Conservation (phyloP, 257 asterid genomes). For the Nicotiana tomentosiformis region DNA sequence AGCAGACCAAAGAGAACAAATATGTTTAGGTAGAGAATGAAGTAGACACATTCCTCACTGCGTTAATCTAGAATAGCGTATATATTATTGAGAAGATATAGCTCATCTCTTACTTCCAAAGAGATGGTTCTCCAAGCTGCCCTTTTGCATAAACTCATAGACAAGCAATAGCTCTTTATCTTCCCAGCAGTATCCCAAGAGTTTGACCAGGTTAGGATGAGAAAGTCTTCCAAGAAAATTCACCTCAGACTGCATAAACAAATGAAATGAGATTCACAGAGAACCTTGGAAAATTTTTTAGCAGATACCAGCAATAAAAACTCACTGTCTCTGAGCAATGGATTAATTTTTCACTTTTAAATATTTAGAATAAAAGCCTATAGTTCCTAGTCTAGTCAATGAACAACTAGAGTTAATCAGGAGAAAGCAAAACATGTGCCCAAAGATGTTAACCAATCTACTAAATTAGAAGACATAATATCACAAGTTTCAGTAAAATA, state of each 20-base stretch:
- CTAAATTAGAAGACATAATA: not conserved
- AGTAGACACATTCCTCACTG: not conserved
- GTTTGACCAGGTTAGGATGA: slow-evolving; percentile 79
- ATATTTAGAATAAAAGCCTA: not conserved
- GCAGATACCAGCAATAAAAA: not conserved
- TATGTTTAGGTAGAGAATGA: not conserved
- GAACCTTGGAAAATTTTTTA: not conserved
- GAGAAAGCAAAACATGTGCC: not conserved
- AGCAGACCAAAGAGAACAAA: slow-evolving; percentile 5
- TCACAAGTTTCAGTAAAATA: not conserved
- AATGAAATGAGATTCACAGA: slow-evolving; percentile 5
- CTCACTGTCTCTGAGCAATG: not conserved
- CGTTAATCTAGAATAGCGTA: not conserved
- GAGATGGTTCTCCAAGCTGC: slow-evolving; percentile 94
- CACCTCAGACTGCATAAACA: slow-evolving; percentile 58
- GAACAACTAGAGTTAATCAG: not conserved
- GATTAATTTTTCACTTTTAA: not conserved
- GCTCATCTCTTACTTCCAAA: slow-evolving; percentile 64
- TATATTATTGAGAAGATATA: not conserved
- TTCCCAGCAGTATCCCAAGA: slow-evolving; percentile 82
- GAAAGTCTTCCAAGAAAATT: slow-evolving; percentile 76
- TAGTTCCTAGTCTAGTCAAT: not conserved
- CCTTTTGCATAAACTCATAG: slow-evolving; percentile 88
- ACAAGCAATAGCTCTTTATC: slow-evolving; percentile 72
- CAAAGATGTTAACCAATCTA: not conserved